Percentiles rank a stretch among this genome's conserved stretches.
Conservation (phyloP, 2,329 filamentous ascomycete genomes). For the Cercospora beticola region DNA sequence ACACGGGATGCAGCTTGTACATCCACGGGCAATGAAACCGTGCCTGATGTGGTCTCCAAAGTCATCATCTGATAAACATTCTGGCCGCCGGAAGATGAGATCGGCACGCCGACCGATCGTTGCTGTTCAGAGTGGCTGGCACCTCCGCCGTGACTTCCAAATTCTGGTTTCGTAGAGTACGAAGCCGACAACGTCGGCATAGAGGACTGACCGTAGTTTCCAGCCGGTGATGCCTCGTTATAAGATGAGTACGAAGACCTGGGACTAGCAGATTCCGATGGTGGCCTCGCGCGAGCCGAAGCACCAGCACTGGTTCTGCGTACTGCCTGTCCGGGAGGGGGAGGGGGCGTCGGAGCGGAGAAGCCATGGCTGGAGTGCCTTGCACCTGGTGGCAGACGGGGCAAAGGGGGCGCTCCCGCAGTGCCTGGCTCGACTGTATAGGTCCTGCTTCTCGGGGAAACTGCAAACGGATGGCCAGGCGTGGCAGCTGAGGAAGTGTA, state of each 20-base stretch:
- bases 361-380: conserved; percentile 39
- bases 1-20: conserved; percentile 78
- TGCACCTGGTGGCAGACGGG: conserved; percentile 45
- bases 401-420: conserved; percentile 48
- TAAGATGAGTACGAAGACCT: conserved; percentile 52
- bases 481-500: conserved; percentile 45
- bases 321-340: conserved; percentile 42
- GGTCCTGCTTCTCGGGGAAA: conserved; percentile 42
- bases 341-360: conserved; percentile 33
- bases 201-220: conserved; percentile 25
- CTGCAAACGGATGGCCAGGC: conserved; percentile 50
- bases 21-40: conserved; percentile 68
- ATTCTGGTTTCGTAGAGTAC: conserved; percentile 17
- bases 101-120: conserved; percentile 44
- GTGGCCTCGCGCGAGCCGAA: conserved; percentile 24
- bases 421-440: conserved; percentile 47
- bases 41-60: conserved; percentile 51
- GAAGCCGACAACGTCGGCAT: conserved; percentile 27
- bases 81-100: conserved; percentile 46
- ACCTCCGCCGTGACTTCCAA: conserved; percentile 7
- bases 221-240: conserved; percentile 39
- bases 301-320: conserved; percentile 39
- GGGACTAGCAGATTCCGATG: conserved; percentile 45
- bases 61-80: conserved; percentile 56
- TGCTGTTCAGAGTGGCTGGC: conserved; percentile 26